Conservation (phyloP, 352 stramenopile species). For the Pythium rishiriense region DNA sequence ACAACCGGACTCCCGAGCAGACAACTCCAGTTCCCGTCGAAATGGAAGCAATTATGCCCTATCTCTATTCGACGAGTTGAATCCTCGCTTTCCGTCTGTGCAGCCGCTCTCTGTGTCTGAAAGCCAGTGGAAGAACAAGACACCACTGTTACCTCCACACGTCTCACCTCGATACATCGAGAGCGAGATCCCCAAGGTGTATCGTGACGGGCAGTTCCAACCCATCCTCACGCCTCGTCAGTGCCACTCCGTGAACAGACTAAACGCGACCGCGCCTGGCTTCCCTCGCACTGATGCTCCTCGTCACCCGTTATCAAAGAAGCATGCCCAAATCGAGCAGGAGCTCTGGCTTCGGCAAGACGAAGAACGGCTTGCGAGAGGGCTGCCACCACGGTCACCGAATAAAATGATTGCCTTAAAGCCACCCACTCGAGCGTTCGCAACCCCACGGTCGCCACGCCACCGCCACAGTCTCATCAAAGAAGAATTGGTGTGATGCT, state of each 20-base stretch:
- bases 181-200: slow-evolving; percentile 54
- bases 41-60: slow-evolving; percentile 14
- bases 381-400: slow-evolving; percentile 7
- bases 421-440: neutral
- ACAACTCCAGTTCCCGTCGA: neutral
- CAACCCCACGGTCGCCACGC: slow-evolving; percentile 13
- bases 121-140: slow-evolving; percentile 57
- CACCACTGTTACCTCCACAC: slow-evolving; percentile 45
- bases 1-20: neutral
- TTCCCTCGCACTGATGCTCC: slow-evolving; percentile 15
- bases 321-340: slow-evolving; percentile 25
- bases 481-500: slow-evolving; percentile 21
- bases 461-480: slow-evolving; percentile 22
- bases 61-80: slow-evolving; percentile 47
- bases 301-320: slow-evolving; percentile 32
- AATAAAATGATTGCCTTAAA: slow-evolving; percentile 1
- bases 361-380: neutral
- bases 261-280: slow-evolving; percentile 38
- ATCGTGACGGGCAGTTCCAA: slow-evolving; percentile 53
- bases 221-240: slow-evolving; percentile 48
- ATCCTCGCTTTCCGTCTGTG: slow-evolving; percentile 66
- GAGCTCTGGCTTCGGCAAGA: slow-evolving; percentile 23
- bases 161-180: slow-evolving; percentile 54
- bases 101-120: slow-evolving; percentile 39
- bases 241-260: slow-evolving; percentile 47